Evolutionary conservation across 208 protist species (phyloP), one percentile per base, ranked within the genome.

Genomic region (Vickermania spadyakhi): DNA sequence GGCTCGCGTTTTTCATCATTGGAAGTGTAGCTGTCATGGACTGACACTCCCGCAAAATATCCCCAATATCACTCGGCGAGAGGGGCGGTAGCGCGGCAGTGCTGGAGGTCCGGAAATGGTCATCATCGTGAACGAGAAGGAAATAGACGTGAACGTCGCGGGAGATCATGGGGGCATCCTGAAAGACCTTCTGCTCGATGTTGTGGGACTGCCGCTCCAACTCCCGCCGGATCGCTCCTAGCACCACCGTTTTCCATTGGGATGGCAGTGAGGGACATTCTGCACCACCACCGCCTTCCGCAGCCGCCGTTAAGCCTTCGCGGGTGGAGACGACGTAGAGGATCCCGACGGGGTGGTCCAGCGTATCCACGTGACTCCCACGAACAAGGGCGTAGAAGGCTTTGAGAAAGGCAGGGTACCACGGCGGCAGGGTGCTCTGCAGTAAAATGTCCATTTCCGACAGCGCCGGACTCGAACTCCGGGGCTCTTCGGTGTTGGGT

Each of bases 261-360:
- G 36, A 7, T n/a, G n/a, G n/a, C n/a, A n/a, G n/a, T n/a, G n/a
- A n/a, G 11, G 36, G 51, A 22, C 62, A 70, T 42, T 88, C 76
- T 45, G 69, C 70, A 45, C 66, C 41, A 53, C 86, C 54, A 18
- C 85, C 71, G 14, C 76, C 79, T 36, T 89, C 75, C 1, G 77
- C 36, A 0, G 79, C 81, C 1, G 70, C 81, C n/a, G 55, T 7
- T 7, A 18, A 11, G 13, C 13, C 51, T 59, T 80, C 81, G 18
- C 45, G 61, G 23, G 86, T 88, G 58, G 77, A 75, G 30, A 73
- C 79, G 26, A 72, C 79, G 63, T 73, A 79, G 55, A 93, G 63
- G 60, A 72, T 66, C 21, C 83, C 86, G 42, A 93, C 63, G 26
- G 86, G 86, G 69, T 91, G 70, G 66, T 93, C 86, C 7, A 87